Evolutionary conservation across 139 green algal species (phyloP).

Genomic region (Chloropicon primus): DNA sequence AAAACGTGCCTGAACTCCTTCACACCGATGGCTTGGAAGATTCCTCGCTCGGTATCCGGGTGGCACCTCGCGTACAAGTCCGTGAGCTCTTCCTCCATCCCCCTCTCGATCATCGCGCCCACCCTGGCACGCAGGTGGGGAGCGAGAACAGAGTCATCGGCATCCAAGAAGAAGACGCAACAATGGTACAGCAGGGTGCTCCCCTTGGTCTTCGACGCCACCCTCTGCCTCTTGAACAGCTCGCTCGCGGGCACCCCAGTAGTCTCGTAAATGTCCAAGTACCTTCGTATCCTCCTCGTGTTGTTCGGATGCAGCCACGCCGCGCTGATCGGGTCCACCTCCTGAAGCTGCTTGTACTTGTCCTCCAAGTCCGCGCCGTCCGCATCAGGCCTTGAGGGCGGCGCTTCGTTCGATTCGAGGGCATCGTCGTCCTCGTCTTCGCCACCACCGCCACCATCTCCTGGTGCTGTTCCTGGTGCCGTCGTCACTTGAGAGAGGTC

Average conservation of each 20-base stretch:
- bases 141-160: not conserved
- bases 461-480: too few species aligned
- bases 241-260: not conserved
- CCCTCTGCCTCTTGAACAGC: not conserved
- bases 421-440: too few species aligned
- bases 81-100: not conserved
- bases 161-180: not conserved
- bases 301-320: not conserved
- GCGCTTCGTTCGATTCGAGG: too few species aligned
- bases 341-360: not conserved
- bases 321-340: not conserved
- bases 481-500: not conserved
- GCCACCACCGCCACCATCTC: too few species aligned
- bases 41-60: not conserved
- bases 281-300: not conserved
- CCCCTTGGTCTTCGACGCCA: not conserved
- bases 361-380: not conserved
- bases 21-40: not conserved
- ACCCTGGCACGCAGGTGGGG: not conserved
- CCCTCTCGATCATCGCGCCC: not conserved
- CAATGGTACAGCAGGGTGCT: not conserved
- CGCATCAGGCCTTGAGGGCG: too few species aligned
- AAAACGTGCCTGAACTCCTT: not conserved
- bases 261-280: not conserved
- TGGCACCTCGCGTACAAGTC: not conserved